Base-by-base conservation (phyloP, 495 filamentous ascomycete species). In the Cercophora scortea region DNA sequence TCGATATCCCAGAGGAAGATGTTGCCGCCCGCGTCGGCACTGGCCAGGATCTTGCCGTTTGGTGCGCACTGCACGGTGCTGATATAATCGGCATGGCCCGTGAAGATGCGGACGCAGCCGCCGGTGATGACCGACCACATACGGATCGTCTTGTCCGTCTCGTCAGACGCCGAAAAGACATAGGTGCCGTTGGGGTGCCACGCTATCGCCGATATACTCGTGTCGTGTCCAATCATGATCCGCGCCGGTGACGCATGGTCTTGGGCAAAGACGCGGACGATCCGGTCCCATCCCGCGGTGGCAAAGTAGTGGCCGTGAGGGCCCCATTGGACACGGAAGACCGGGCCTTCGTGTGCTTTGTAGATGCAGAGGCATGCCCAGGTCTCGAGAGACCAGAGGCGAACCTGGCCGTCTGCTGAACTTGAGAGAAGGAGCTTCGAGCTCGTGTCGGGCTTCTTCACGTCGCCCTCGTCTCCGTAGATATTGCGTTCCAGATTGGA, bases 101-200 rank as follows among this genome's bases (percentile, higher is more conserved):
- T 91, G 64, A 97, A 97, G 61, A 97, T 79, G 16, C 93, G 86
- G 0, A 96, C 88, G 41, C 87, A 85, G 51, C 84, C 84, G 17
- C 93, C 93, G 8, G 81, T 89, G 1, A 77, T 73, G n/a, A 96
- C 75, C n/a, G 87, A 81, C 92, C 93, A 98, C 91, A 98, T 96
- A 16, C 93, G 84, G 17, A 96, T 88, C 0, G 90, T 90, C 69
- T 88, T 88, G 67, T 98, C 93, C 43, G 77, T 84, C 52, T 76
- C 70, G 49, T 81, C 78, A 46, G 87, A 90, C 0, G 85, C 89
- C 2, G 93, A 96, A 71, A 97, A 95, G 45, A 96, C 71, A 57
- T 97, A 97, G 5, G 84, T 81, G 7, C 86, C 87, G 64, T 97
- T 98, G 2, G 92, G 90, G 60, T 98, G 93, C 77, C 90, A 98